Evolutionary conservation across 495 filamentous ascomycete species (phyloP), one percentile per base, ranked within the genome.

Genomic region (Xylaria flabelliformis): DNA sequence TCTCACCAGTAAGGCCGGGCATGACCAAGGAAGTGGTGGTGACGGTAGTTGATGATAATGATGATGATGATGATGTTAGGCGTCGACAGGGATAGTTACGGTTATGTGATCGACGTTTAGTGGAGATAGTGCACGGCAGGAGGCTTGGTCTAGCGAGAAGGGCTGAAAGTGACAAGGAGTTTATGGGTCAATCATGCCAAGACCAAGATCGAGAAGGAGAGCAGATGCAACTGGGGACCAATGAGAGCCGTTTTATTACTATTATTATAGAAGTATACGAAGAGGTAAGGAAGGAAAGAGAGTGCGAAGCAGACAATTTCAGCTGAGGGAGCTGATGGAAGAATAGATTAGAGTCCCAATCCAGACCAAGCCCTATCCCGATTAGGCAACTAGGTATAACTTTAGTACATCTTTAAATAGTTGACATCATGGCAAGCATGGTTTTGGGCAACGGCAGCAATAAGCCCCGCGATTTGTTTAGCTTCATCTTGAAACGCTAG

Each of bases 351-450:
- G 26, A 29, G 26, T 29, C 26, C 58, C 3, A 61, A 39, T 61
- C 19, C 12, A 39, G 58, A 39, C 3, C 39, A 61, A 61, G 58
- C 13, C 12, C 2, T 17, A 3, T 39, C 58, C 58, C 10, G 32
- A 61, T 61, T 36, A 36, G 56, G 56, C 32, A 61, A 39, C 10
- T 12, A 8, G 56, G 29, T 29, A 7, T 36, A 36, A 36, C 34
- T 36, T 61, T 39, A 15, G 56, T 1, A 1, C 3, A 39, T 61
- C 58, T 34, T 61, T 17, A 15, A 19, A n/a, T 55, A 56, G 53
- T 56, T 56, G 53, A 56, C 53, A 56, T 56, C 53, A 56, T 56
- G n/a, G n/a, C n/a, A n/a, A n/a, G n/a, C n/a, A n/a, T n/a, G 3
- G 7, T 9, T 7, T 53, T 21, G 21, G n/a, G 3, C 50, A 12